These are phyloP conservation scores for Clohesyomyces aquaticus DNA, from an alignment of 495 filamentous ascomycete genomes.

Conservation along the genomic window DNA sequence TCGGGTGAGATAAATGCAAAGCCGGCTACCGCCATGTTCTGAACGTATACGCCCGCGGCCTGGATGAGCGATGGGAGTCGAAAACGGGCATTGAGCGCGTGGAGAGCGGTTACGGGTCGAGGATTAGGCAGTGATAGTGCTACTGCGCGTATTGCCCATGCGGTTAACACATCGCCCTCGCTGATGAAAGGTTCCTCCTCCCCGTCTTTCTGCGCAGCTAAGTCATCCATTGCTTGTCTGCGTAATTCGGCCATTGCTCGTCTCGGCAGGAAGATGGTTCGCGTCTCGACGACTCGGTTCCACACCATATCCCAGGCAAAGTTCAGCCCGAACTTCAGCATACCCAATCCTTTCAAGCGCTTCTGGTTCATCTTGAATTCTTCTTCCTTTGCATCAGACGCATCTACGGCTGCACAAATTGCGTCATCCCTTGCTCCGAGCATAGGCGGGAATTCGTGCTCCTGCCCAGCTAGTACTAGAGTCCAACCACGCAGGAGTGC, in stretches of 20 bases:
- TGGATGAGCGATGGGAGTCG: constrained; percentile 18
- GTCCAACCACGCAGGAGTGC: constrained; percentile 46
- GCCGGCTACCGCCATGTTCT: constrained; percentile 22
- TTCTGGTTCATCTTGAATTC: constrained; percentile 29
- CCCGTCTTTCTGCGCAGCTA: constrained; percentile 14
- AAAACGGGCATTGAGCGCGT: constrained; percentile 27
- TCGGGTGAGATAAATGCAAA: constrained; percentile 16
- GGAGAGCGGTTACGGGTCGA: constrained; percentile 13
- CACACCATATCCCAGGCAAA: constrained; percentile 21
- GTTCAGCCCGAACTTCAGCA: constrained; percentile 40
- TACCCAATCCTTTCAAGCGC: constrained; percentile 36
- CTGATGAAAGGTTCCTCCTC: constrained; percentile 49
- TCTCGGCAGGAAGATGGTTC: constrained; percentile 16
- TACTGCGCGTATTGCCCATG: constrained; percentile 44
- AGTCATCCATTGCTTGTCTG: constrained; percentile 9
- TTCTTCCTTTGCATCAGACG: constrained; percentile 27
- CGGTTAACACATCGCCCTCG: constrained; percentile 51
- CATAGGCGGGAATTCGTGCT: constrained; percentile 49
- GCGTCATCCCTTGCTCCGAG: constrained; percentile 44
- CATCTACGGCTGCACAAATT: constrained; percentile 32
- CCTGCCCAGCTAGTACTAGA: constrained; percentile 47
- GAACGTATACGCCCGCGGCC: constrained; percentile 17
- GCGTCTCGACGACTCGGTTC: constrained; percentile 9
- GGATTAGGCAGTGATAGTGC: constrained; percentile 19
- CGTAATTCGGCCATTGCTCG: constrained; percentile 1